Evolutionary conservation across 2,329 filamentous ascomycete species (phyloP).

Genomic region (Dactylellina cionopaga): DNA sequence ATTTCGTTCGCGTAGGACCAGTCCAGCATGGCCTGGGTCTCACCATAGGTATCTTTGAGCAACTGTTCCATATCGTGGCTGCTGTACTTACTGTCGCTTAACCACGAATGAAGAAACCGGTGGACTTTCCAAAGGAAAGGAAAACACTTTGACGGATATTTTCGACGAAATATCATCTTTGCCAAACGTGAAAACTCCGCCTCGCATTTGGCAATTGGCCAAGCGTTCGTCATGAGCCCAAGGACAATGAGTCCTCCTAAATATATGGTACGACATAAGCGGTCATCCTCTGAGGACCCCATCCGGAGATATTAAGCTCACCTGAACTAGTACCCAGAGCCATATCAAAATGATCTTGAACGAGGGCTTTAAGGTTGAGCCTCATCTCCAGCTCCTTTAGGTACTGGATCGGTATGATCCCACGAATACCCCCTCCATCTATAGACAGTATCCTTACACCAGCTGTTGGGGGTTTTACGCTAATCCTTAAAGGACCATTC

Average conservation of each 20-base stretch:
- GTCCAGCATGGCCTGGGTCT: conserved; percentile 5
- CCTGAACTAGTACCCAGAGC: conserved; percentile 6
- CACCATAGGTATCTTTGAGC: neutral
- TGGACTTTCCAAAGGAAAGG: conserved; percentile 7
- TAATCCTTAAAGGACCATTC: neutral
- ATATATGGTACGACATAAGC: too few species aligned
- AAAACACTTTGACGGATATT: neutral
- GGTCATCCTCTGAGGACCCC: neutral
- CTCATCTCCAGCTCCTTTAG: conserved; percentile 10
- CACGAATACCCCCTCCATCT: conserved; percentile 16
- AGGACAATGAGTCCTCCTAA: conserved; percentile 14
- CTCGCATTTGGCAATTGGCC: conserved; percentile 4
- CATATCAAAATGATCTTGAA: conserved; percentile 30
- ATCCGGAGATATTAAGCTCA: neutral
- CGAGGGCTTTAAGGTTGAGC: neutral
- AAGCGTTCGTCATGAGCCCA: conserved; percentile 22
- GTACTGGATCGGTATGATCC: conserved; percentile 13
- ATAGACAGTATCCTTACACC: conserved; percentile 14
- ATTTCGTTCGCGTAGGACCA: conserved; percentile 20
- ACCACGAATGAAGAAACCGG: conserved; percentile 1
- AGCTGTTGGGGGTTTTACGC: conserved; percentile 1
- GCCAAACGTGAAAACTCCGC: conserved; percentile 1
- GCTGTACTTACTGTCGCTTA: conserved; percentile 15
- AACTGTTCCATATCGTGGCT: conserved; percentile 11
- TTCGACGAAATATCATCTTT: neutral